phyloP scores from a whole-genome alignment of 768 basidiomycete species.

The Leucocoprinus sp. region DNA sequence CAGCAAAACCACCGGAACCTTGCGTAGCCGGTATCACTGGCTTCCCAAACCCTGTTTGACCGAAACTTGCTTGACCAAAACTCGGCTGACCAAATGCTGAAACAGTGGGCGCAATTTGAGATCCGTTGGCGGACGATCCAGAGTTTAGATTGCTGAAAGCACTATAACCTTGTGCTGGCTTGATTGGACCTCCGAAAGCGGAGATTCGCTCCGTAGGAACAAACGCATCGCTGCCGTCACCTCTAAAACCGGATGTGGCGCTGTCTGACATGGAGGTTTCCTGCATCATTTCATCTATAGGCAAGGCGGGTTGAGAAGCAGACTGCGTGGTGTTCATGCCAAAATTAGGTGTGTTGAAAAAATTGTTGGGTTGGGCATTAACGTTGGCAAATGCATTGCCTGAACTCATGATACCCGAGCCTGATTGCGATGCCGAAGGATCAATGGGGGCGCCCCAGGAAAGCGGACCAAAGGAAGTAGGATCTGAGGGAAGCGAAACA shows the following conservation, averaged over 20 bases:
- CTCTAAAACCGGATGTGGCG: conserved; percentile 29
- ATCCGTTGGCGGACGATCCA: conserved; percentile 4
- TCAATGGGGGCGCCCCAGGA: no score
- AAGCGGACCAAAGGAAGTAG: conserved; percentile 26
- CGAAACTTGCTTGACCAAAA: conserved; percentile 26
- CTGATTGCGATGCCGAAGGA: conserved; percentile 12
- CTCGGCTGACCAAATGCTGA: conserved; percentile 16
- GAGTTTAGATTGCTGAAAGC: conserved; percentile 23
- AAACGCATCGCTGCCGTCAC: conserved; percentile 23
- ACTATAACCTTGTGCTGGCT: conserved; percentile 29
- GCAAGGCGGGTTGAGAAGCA: conserved; percentile 12
- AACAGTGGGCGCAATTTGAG: conserved; percentile 12
- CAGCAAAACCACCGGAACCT: conserved; percentile 11
- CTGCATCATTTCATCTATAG: conserved; percentile 27
- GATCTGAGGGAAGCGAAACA: conserved; percentile 16
- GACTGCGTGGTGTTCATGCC: conserved; percentile 17
- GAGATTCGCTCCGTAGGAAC: conserved; percentile 17
- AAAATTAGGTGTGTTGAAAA: conserved; percentile 18
- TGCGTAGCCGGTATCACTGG: conserved; percentile 11
- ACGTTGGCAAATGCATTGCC: conserved; percentile 19
- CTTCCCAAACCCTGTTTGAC: conserved; percentile 15
- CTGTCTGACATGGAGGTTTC: conserved; percentile 43
- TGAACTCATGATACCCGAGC: conserved; percentile 19
- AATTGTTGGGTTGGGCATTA: conserved; percentile 1
- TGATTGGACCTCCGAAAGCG: conserved; percentile 23